Conservation (phyloP, 371 early-diverging fungal species). For the Mucor ambiguus region DNA sequence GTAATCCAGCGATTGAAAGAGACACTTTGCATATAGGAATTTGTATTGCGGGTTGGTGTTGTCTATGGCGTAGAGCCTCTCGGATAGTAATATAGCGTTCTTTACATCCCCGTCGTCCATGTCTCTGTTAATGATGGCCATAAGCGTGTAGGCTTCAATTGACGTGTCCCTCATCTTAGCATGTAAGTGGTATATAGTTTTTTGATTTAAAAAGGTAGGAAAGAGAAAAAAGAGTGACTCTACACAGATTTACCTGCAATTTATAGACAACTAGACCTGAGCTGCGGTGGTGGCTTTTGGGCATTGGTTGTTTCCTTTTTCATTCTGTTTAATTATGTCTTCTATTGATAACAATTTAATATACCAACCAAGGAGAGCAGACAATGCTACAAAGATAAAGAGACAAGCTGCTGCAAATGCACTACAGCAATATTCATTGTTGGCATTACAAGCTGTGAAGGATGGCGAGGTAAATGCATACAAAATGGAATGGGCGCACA, state of each 20-base stretch:
- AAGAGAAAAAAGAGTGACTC: background rate
- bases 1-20: slow-evolving; percentile 38
- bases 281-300: background rate
- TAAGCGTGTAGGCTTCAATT: slow-evolving; percentile 43
- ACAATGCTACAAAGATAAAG: slow-evolving; percentile 23
- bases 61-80: slow-evolving; percentile 53
- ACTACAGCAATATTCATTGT: slow-evolving; percentile 31
- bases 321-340: background rate
- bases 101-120: slow-evolving; percentile 47
- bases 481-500: background rate
- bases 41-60: slow-evolving; percentile 35
- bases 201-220: background rate
- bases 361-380: slow-evolving; percentile 21
- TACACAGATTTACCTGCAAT: background rate
- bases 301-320: background rate
- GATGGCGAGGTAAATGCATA: slow-evolving; percentile 21
- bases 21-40: slow-evolving; percentile 46
- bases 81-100: slow-evolving; percentile 49
- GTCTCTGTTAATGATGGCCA: slow-evolving; percentile 44
- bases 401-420: slow-evolving; percentile 31
- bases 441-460: slow-evolving; percentile 24
- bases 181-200: background rate
- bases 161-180: slow-evolving; percentile 13
- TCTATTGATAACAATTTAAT: slow-evolving; percentile 6
- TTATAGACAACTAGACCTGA: background rate